Conservation (phyloP, 345 rosid species). For the Lepidium sativum region DNA sequence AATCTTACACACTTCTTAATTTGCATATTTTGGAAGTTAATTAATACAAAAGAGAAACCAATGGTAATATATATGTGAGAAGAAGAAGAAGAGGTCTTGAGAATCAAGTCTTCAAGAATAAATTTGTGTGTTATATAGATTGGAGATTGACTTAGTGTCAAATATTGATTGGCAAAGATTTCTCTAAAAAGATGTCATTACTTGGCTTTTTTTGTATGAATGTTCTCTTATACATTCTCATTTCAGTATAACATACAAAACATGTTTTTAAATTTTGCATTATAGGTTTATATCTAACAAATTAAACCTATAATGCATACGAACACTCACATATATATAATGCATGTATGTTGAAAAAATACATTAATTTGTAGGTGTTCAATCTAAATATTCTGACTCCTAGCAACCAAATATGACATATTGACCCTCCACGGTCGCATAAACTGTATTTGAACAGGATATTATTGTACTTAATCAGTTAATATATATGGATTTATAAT, state of each 20-base stretch:
- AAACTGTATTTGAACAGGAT: neutral
- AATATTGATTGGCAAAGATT: constrained; percentile 9
- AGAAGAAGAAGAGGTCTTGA: neutral
- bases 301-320: neutral
- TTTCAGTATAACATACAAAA: neutral
- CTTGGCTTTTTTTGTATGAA: neutral
- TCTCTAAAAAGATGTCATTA: neutral
- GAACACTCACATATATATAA: too few relatives aligned
- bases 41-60: neutral
- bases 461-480: neutral
- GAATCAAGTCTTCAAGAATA: constrained; percentile 15
- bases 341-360: too few relatives aligned
- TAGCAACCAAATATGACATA: too few relatives aligned
- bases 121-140: neutral
- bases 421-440: too few relatives aligned
- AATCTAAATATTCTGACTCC: too few relatives aligned
- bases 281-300: too few relatives aligned
- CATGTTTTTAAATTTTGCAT: too few relatives aligned
- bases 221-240: neutral
- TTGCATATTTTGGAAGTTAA: neutral
- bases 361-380: too few relatives aligned
- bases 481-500: constrained; percentile 4
- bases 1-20: constrained; percentile 4
- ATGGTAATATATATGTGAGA: neutral
- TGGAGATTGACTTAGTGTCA: neutral